Conservation (phyloP, 768 basidiomycete species). For the Auricularia auricula-judae region DNA sequence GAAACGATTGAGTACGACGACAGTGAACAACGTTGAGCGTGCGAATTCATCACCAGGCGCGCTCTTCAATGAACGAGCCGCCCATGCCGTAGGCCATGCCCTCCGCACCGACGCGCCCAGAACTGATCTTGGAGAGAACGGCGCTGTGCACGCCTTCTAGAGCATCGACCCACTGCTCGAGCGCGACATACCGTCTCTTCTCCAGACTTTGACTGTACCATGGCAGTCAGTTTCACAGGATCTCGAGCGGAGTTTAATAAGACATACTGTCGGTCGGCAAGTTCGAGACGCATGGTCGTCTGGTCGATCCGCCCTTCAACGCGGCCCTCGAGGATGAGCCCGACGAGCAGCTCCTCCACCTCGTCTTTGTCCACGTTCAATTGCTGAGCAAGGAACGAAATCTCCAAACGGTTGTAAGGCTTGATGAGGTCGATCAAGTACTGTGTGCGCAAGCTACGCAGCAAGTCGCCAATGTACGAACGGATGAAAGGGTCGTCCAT, state of each 20-base stretch:
- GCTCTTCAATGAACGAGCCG: not conserved
- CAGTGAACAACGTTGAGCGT: not conserved
- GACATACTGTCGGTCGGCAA: constrained; percentile 67
- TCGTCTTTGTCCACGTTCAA: constrained; percentile 86
- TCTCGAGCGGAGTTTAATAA: not conserved
- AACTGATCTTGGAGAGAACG: constrained; percentile 52
- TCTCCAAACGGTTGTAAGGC: constrained; percentile 89
- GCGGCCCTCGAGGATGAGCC: constrained; percentile 91
- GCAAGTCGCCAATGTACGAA: constrained; percentile 90
- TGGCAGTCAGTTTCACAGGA: not conserved
- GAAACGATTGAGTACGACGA: not conserved
- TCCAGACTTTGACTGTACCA: constrained; percentile 66
- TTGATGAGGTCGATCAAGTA: constrained; percentile 98
- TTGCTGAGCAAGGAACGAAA: constrained; percentile 96
- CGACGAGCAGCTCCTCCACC: constrained; percentile 88
- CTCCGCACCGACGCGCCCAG: constrained; percentile 6
- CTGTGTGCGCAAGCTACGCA: constrained; percentile 87
- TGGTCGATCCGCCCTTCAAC: constrained; percentile 96
- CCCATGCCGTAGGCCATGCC: constrained; percentile 5
- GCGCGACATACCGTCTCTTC: constrained; percentile 72
- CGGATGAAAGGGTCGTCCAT: constrained; percentile 94
- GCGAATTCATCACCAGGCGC: not conserved
- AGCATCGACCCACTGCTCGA: constrained; percentile 76
- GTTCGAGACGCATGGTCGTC: constrained; percentile 83
- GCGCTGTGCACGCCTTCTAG: constrained; percentile 66